Base-by-base conservation (phyloP, 495 filamentous ascomycete genomes). In the Glutinoglossum americanum region DNA sequence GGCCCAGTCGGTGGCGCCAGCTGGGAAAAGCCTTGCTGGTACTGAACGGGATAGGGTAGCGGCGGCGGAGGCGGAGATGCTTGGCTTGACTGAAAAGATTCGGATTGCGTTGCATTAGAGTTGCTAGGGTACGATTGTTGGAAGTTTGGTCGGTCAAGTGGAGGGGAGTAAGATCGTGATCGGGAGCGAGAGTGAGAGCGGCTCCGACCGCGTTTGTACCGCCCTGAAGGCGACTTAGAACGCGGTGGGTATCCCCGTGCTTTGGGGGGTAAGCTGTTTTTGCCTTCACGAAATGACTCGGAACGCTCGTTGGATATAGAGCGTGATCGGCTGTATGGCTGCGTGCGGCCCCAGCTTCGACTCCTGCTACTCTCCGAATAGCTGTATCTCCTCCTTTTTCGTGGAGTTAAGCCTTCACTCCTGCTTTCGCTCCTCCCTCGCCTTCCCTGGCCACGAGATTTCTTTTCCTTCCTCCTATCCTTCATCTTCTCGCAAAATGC, bases 401-500 rank as follows among this genome's bases (percentile, higher is more conserved):
- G 63, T 30, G 65, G 70, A 58, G 70, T 73, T 33, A 65, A 62
- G 51, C 67, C 69, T 55, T 66, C 58, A 59, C 71, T 74, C 11
- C 64, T 65, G 54, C 67, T 69, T 13, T 65, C 58, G 37, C 59
- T 63, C 26, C 63, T 61, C 54, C 68, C 65, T 21, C 59, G 60
- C 10, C n/a, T 35, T 28, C 44, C 41, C 3, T 33, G 10, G 0
- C 59, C 54, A 28, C 61, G 57, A n/a, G 21, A 57, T 45, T 21
- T 60, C 48, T 32, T 64, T 53, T 73, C 72, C 57, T 68, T 70
- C 41, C 78, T 72, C 55, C 49, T 53, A 8, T 75, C 76, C 65
- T 81, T 85, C 84, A 90, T 93, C 60, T 82, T 81, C 61, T 85
- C 74, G 69, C 86, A 93, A 61, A 93, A 94, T 8, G 71, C 68